These are phyloP conservation scores for Sesbania bispinosa DNA, from an alignment of 306 rosid genomes.

Conservation along the genomic window DNA sequence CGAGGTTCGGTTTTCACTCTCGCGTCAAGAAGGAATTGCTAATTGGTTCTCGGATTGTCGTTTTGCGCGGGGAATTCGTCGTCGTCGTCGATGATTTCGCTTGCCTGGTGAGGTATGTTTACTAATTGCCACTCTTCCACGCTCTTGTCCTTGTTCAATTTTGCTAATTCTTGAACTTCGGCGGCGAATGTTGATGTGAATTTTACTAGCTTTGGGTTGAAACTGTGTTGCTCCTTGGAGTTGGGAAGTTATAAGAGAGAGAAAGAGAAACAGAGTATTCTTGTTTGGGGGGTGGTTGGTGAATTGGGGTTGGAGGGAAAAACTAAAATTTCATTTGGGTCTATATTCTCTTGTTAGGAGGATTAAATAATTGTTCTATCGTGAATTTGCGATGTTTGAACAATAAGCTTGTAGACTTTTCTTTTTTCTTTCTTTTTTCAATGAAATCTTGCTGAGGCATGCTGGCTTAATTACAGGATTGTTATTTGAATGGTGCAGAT, in stretches of 20 bases:
- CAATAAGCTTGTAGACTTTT: not conserved
- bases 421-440: not conserved
- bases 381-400: slow-evolving; percentile 16
- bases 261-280: not conserved
- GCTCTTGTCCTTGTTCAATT: slow-evolving; percentile 9
- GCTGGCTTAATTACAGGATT: slow-evolving; percentile 14
- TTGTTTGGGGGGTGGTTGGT: too few species aligned
- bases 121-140: slow-evolving; percentile 14
- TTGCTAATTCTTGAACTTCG: slow-evolving; percentile 2
- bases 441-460: not conserved
- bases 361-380: not conserved
- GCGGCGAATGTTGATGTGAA: slow-evolving; percentile 18
- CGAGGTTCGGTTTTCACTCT: too few species aligned
- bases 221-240: slow-evolving; percentile 6
- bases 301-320: slow-evolving; percentile 14
- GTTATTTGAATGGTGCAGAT: slow-evolving; percentile 33
- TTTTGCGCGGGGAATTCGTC: slow-evolving; percentile 8
- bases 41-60: too few species aligned
- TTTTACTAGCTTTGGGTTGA: slow-evolving; percentile 26
- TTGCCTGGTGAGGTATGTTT: slow-evolving; percentile 45
- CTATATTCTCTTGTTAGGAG: not conserved
- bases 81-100: too few species aligned
- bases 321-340: not conserved
- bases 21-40: not conserved
- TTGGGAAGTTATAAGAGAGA: not conserved